Percentiles rank a stretch among this genome's conserved stretches.
Evolutionary conservation across 2,329 filamentous ascomycete genomes (phyloP).

Genomic region (Ophiognomonia clavigignenti-juglandacearum): DNA sequence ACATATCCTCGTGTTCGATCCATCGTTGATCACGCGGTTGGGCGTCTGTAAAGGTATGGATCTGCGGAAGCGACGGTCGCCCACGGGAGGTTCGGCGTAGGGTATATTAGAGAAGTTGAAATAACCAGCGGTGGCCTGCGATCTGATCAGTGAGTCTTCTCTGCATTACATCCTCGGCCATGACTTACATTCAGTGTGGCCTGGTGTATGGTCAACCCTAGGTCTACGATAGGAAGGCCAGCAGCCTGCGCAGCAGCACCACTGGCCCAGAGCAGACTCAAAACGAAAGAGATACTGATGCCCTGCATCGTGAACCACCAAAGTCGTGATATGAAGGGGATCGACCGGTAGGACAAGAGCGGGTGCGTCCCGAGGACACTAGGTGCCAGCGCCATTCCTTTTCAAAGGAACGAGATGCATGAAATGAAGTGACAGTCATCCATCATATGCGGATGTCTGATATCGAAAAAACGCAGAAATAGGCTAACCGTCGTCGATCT

Average conservation of each 20-base stretch:
- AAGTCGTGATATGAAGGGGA: too few relatives aligned
- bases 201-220: background rate
- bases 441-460: too few relatives aligned
- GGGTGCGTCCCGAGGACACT: too few relatives aligned
- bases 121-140: background rate
- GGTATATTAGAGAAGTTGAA: slow-evolving; percentile 2
- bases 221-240: background rate
- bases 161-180: background rate
- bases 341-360: too few relatives aligned
- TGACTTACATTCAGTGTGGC: background rate
- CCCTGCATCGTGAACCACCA: background rate
- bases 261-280: background rate
- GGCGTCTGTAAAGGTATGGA: background rate
- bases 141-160: background rate
- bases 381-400: too few relatives aligned
- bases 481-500: too few relatives aligned
- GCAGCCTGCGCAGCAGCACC: background rate
- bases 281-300: background rate
- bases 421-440: too few relatives aligned
- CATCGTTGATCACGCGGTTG: background rate
- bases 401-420: too few relatives aligned
- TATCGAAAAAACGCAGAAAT: too few relatives aligned
- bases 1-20: background rate
- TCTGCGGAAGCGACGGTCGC: background rate
- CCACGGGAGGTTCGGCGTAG: background rate